These are phyloP conservation scores for Eimeria sp. DNA, from an alignment of 169 alveolate species.

Conservation along the genomic window DNA sequence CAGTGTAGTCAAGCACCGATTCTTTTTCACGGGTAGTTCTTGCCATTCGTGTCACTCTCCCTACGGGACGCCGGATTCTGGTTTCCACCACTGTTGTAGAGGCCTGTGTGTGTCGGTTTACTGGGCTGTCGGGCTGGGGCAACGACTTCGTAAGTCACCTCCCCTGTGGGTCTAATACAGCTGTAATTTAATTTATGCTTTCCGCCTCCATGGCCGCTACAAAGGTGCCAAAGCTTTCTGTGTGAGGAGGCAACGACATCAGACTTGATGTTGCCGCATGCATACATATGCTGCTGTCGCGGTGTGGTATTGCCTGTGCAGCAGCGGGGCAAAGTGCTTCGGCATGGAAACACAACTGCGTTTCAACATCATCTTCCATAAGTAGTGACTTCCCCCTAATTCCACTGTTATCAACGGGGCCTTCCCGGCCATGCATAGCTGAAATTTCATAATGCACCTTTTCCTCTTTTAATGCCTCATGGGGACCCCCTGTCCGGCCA, in stretches of 20 bases:
- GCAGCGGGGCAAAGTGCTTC: background rate
- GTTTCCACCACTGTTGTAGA: background rate
- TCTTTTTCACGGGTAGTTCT: background rate
- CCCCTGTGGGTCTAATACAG: background rate
- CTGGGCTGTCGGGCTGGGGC: background rate
- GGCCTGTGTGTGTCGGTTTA: background rate
- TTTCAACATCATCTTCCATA: background rate
- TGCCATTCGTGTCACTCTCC: background rate
- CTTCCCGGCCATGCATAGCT: background rate
- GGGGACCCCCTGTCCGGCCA: background rate
- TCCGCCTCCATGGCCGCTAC: slow-evolving; percentile 34
- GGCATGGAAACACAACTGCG: background rate
- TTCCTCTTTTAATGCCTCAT: background rate
- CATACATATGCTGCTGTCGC: background rate
- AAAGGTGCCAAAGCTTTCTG: background rate
- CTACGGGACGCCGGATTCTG: too few species aligned
- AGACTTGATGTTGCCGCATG: background rate
- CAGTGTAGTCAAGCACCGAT: background rate
- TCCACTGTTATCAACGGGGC: background rate
- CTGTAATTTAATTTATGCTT: background rate
- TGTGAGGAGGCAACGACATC: background rate
- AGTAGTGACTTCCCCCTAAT: background rate
- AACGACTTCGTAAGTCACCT: background rate
- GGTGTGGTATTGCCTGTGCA: background rate
- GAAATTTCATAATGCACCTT: background rate